Evolutionary conservation across 192 early-diverging fungal species (phyloP), one percentile per base, ranked within the genome.

Genomic region (Lobulomyces angularis): DNA sequence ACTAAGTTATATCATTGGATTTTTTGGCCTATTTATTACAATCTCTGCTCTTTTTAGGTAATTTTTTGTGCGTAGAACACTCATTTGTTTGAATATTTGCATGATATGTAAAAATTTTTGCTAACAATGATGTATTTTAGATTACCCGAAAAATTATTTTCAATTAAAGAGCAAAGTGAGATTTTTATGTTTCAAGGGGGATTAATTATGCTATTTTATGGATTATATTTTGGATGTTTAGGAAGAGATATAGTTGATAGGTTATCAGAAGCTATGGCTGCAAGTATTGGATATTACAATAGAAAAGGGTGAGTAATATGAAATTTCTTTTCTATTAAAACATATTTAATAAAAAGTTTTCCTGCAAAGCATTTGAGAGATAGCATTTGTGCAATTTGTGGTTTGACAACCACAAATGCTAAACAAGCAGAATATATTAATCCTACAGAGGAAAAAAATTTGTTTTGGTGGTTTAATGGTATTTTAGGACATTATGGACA

Each of bases 341-440:
- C n/a, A n/a, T n/a, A n/a, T n/a, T n/a, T n/a, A n/a, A n/a, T n/a
- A n/a, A n/a, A n/a, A n/a, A n/a, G n/a, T 19, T 62, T 71, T 35
- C 69, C 69, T 8, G 46, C 27, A 14, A 71, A 66, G 43, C 69
- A 71, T 37, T 39, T 71, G 14, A 53, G 61, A 8, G 39, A 51
- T 2, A 53, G 54, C 27, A 53, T 57, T 49, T 71, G 69, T 41
- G 69, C 61, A 35, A 71, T 71, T 38, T 71, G 69, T 36, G 69
- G 69, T 11, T 64, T 64, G 18, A 27, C 43, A 12, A n/a, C n/a
- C n/a, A 71, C 68, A n/a, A 52, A 42, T 11, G 17, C 24, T 9
- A 35, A 23, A 6, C 25, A 18, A 22, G 20, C 35, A 25, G 21
- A 26, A 11, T 18, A 32, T 17, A 28, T 18, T 22, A 55, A 12